Base-by-base conservation (phyloP, 2,329 filamentous ascomycete genomes). In the Metarhizium humberi region DNA sequence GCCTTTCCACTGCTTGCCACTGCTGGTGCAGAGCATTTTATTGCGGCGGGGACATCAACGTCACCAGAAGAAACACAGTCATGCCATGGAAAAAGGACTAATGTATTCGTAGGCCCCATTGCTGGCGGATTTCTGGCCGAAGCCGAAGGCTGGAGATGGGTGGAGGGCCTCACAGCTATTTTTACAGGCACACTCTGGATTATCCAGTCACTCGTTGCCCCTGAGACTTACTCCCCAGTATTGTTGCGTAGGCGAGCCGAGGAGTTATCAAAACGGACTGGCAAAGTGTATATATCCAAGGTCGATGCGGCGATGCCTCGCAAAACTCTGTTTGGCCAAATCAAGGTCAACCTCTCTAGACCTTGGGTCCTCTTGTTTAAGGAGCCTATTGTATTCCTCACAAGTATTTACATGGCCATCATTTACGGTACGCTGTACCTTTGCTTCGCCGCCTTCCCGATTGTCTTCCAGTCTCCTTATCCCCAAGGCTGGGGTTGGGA, bases 361-460 rank as follows among this genome's bases (percentile, higher is more conserved):
- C 85, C 85, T 1, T 86, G 81, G 82, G 69, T 84, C 42, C 71
- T 89, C 5, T 74, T 88, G 1, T 82, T 88, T 72, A 70, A 70
- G 53, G 85, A 88, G 62, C 85, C 85, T 5, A 87, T 88, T 59
- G 82, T 87, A 29, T 66, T 86, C 11, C 71, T 87, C 10, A 74
- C 83, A 4, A 80, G 77, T 6, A 71, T 87, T 30, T 88, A 87
- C 71, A 79, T 84, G 75, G 79, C 82, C 59, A 83, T 79, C 57
- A 69, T 79, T 59, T 80, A 79, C 60, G 76, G 76, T 25, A 80
- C 77, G 0, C 65, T 82, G 4, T 83, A 81, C 64, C 73, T 81
- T 65, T 71, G 77, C 56, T 81, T 81, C 58, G 75, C 72, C 16
- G 78, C 78, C 3, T 81, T 79, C 62, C 79, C 79, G 8, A 79